Evolutionary conservation across 2,329 filamentous ascomycete species (phyloP).

Genomic region (Colletotrichum limetticola): DNA sequence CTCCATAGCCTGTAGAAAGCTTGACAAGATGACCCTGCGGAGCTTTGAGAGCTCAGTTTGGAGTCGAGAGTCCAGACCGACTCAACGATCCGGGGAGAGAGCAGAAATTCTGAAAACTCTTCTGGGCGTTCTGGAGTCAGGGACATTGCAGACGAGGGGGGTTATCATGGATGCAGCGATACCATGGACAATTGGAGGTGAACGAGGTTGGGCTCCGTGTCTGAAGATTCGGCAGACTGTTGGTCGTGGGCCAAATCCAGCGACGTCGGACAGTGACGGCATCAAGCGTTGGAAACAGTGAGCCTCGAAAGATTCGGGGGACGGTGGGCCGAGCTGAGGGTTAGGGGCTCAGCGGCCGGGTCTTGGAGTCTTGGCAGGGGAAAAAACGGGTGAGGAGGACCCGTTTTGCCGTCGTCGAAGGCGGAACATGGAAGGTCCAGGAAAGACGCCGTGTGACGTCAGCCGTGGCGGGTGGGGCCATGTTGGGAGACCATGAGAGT

Average conservation of each 20-base stretch:
- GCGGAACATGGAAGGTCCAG: slow-evolving; percentile 12
- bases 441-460: slow-evolving; percentile 17
- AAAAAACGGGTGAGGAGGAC: slow-evolving; percentile 16
- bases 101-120: neutral
- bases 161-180: neutral
- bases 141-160: neutral
- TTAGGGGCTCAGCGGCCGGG: slow-evolving; percentile 29
- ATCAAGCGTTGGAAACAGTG: slow-evolving; percentile 18
- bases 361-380: slow-evolving; percentile 30
- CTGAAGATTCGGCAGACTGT: neutral
- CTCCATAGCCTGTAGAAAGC: neutral
- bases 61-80: neutral
- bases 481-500: neutral
- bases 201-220: slow-evolving; percentile 10
- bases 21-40: slow-evolving; percentile 3
- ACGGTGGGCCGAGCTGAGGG: slow-evolving; percentile 25
- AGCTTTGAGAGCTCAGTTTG: slow-evolving; percentile 11
- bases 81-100: slow-evolving; percentile 12
- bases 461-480: slow-evolving; percentile 6
- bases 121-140: neutral
- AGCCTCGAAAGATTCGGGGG: slow-evolving; percentile 18
- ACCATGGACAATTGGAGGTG: neutral
- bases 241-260: slow-evolving; percentile 14
- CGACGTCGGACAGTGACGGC: slow-evolving; percentile 29
- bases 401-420: slow-evolving; percentile 20